Conservation (phyloP, 2,329 filamentous ascomycete genomes). For the Hypoxylon sp. region DNA sequence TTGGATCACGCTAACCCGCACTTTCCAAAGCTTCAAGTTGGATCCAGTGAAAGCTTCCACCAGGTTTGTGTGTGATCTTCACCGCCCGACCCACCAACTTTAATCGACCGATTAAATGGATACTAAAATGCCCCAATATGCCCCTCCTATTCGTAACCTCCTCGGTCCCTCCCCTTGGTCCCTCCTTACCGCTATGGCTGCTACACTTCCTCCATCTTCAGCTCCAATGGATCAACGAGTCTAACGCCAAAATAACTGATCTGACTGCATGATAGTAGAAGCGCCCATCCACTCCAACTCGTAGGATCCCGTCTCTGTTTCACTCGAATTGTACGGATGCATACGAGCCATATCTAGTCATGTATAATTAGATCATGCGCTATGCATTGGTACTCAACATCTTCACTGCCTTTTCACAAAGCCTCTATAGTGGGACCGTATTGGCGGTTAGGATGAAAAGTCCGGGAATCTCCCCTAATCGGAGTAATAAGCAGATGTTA, state of each 20-base stretch:
- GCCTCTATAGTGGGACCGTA: slow-evolving; percentile 14
- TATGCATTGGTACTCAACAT: slow-evolving; percentile 34
- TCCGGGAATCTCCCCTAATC: slow-evolving; percentile 30
- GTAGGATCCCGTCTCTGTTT: slow-evolving; percentile 34
- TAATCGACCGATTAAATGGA: slow-evolving; percentile 18
- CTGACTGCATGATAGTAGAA: slow-evolving; percentile 40
- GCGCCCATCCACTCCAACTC: slow-evolving; percentile 38
- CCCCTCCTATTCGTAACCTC: slow-evolving; percentile 13
- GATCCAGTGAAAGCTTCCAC: slow-evolving; percentile 16
- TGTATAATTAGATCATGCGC: slow-evolving; percentile 44
- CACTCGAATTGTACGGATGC: slow-evolving; percentile 23
- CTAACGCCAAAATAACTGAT: slow-evolving; percentile 31
- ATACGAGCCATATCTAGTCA: slow-evolving; percentile 35
- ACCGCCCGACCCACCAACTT: slow-evolving; percentile 43
- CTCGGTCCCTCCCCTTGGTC: not conserved
- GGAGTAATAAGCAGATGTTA: slow-evolving; percentile 22
- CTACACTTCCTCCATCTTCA: slow-evolving; percentile 27
- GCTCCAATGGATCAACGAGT: slow-evolving; percentile 30
- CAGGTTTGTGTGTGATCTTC: slow-evolving; percentile 36
- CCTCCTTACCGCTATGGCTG: slow-evolving; percentile 33
- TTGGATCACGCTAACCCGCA: slow-evolving; percentile 17
- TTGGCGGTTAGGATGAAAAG: slow-evolving; percentile 39
- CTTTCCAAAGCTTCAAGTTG: slow-evolving; percentile 20
- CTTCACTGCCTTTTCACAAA: slow-evolving; percentile 23
- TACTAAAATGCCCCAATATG: slow-evolving; percentile 15